phyloP scores from a whole-genome alignment of 2,329 filamentous ascomycete genomes.

The Lachnellula suecica region DNA sequence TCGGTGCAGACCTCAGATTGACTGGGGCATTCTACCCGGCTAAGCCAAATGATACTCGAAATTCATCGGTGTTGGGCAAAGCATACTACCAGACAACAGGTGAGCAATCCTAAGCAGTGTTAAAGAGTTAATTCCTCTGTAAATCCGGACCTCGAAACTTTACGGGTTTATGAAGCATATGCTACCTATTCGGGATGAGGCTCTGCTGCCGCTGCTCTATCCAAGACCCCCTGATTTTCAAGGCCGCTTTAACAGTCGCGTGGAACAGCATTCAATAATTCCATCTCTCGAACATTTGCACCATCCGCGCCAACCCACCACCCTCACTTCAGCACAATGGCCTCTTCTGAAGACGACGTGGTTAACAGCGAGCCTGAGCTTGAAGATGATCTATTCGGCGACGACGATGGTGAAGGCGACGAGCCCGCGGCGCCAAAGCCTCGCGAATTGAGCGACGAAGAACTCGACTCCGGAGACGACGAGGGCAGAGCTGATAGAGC shows the following conservation, averaged over 20 bases:
- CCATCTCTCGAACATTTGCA: not conserved
- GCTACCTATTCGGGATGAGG: too few relatives aligned
- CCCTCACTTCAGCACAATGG: slow-evolving; percentile 15
- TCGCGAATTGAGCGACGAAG: slow-evolving; percentile 55
- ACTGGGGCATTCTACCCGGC: too few relatives aligned
- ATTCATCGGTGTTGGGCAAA: too few relatives aligned
- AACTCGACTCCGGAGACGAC: slow-evolving; percentile 62
- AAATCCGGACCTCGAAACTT: too few relatives aligned
- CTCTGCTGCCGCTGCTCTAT: not conserved
- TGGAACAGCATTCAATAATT: not conserved
- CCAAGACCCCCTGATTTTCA: too few relatives aligned
- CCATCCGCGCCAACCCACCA: not conserved
- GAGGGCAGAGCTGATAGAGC: slow-evolving; percentile 63
- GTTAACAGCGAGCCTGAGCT: slow-evolving; percentile 46
- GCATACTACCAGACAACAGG: too few relatives aligned
- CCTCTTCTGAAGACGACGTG: slow-evolving; percentile 29
- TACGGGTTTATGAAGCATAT: too few relatives aligned
- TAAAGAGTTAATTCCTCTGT: too few relatives aligned
- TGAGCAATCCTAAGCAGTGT: too few relatives aligned
- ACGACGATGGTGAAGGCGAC: slow-evolving; percentile 48
- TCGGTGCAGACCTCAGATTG: too few relatives aligned
- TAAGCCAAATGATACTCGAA: too few relatives aligned
- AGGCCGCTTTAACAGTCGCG: not conserved
- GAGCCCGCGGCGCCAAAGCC: slow-evolving; percentile 22
- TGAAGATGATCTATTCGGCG: slow-evolving; percentile 60